Evolutionary conservation across 768 basidiomycete genomes (phyloP).

Genomic region (Tubosaeta sp.): DNA sequence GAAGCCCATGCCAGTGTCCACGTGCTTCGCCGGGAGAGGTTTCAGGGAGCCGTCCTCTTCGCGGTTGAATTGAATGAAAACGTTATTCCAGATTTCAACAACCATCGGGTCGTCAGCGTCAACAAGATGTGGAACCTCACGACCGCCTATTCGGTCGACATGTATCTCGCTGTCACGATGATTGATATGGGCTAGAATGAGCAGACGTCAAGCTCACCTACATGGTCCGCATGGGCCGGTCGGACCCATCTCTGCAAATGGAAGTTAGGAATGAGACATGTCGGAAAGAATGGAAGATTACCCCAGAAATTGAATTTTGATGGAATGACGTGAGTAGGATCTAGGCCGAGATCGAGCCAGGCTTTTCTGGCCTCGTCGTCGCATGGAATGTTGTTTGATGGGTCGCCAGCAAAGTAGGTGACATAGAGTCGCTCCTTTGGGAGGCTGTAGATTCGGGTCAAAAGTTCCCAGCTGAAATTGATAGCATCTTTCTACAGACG

Average conservation of each 20-base stretch:
- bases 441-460: conserved; percentile 85
- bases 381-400: conserved; percentile 76
- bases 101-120: conserved; percentile 97
- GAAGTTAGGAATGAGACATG: conserved; percentile 1
- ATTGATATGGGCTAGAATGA: background rate
- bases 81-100: conserved; percentile 99
- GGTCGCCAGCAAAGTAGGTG: conserved; percentile 96
- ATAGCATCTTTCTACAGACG: conserved; percentile 82
- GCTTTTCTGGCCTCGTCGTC: conserved; percentile 84
- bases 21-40: conserved; percentile 84
- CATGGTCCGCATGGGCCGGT: conserved; percentile 98
- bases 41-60: conserved; percentile 82
- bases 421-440: conserved; percentile 92
- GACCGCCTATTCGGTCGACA: conserved; percentile 95
- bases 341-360: conserved; percentile 87
- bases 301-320: conserved; percentile 99
- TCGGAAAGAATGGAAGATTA: conserved; percentile 33
- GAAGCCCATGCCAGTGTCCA: conserved; percentile 99
- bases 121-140: conserved; percentile 89
- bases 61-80: conserved; percentile 98
- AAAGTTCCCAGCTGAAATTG: conserved; percentile 87
- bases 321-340: conserved; percentile 87
- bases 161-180: conserved; percentile 75
- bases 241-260: conserved; percentile 87
- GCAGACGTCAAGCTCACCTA: conserved; percentile 44